Evolutionary conservation across 345 rosid genomes (phyloP).

Genomic region (Sisymbrium irio): DNA sequence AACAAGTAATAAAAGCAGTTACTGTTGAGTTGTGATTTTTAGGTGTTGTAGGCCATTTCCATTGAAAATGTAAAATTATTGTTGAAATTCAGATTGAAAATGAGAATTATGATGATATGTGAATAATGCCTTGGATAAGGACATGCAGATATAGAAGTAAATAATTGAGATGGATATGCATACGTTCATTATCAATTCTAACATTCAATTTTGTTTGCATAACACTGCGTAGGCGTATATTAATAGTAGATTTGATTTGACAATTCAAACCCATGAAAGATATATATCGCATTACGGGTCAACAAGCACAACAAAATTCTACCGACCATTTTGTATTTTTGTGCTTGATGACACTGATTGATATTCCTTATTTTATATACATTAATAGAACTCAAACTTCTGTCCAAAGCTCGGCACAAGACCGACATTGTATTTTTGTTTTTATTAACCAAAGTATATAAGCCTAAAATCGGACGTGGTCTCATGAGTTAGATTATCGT

Average conservation of each 20-base stretch:
- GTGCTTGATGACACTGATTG: conserved; percentile 15
- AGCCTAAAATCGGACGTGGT: neutral
- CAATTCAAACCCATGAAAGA: conserved; percentile 23
- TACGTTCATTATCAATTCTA: neutral
- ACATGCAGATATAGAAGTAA: neutral
- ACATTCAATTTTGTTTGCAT: conserved; percentile 2
- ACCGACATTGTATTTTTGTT: conserved; percentile 15
- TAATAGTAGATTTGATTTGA: conserved; percentile 30
- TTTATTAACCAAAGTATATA: neutral
- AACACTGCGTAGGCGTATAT: conserved; percentile 1
- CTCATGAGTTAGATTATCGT: neutral
- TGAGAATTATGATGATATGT: neutral
- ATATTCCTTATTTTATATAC: neutral
- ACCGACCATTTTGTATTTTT: conserved; percentile 30
- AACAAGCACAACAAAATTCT: conserved; percentile 15
- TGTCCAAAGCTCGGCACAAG: conserved; percentile 7
- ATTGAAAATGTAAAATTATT: conserved; percentile 14
- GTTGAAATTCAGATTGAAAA: neutral
- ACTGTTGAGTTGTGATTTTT: conserved; percentile 13
- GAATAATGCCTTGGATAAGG: conserved; percentile 15
- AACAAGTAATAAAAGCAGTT: neutral
- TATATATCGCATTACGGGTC: conserved; percentile 27
- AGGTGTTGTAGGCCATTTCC: conserved; percentile 21
- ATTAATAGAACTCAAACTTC: conserved; percentile 12
- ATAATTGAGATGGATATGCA: conserved; percentile 16